Conservation (phyloP, 2,329 filamentous ascomycete species). For the Geoglossum cookeanum region DNA sequence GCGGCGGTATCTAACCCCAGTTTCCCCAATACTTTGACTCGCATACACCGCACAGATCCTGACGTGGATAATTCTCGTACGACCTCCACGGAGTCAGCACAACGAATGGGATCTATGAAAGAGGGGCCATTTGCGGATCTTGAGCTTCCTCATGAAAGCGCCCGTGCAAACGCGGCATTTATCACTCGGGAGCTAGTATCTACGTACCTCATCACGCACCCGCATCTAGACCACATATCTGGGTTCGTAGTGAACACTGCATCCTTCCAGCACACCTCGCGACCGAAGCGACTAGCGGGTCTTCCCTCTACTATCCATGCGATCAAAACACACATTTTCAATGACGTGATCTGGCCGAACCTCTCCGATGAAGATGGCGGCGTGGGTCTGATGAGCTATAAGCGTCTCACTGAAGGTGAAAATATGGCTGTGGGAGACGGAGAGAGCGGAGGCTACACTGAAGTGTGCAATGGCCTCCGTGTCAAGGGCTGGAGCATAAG, state of each 20-base stretch:
- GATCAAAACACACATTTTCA: conserved; percentile 89
- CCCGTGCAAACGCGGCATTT: conserved; percentile 62
- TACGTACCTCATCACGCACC: conserved; percentile 83
- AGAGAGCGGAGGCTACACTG: conserved; percentile 64
- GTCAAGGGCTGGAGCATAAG: conserved; percentile 75
- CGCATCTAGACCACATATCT: conserved; percentile 88
- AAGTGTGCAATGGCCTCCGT: conserved; percentile 74
- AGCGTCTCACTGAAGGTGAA: conserved; percentile 73
- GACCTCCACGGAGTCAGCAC: not conserved
- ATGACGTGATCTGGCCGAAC: conserved; percentile 96
- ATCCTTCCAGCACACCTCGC: conserved; percentile 53
- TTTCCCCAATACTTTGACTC: not conserved
- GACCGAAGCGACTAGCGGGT: conserved; percentile 69
- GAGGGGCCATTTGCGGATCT: conserved; percentile 67
- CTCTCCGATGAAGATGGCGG: conserved; percentile 90
- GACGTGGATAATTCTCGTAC: not conserved
- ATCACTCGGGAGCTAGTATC: conserved; percentile 65
- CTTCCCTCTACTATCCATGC: conserved; percentile 79
- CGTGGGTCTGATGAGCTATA: conserved; percentile 78
- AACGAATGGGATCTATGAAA: not conserved
- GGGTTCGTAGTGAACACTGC: conserved; percentile 90
- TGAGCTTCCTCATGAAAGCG: conserved; percentile 43
- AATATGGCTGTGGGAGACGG: conserved; percentile 69
- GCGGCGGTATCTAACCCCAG: not conserved
- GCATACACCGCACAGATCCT: not conserved